These are phyloP conservation scores for Pythium myriotylum DNA, from an alignment of 352 stramenopile species.

Conservation along the genomic window DNA sequence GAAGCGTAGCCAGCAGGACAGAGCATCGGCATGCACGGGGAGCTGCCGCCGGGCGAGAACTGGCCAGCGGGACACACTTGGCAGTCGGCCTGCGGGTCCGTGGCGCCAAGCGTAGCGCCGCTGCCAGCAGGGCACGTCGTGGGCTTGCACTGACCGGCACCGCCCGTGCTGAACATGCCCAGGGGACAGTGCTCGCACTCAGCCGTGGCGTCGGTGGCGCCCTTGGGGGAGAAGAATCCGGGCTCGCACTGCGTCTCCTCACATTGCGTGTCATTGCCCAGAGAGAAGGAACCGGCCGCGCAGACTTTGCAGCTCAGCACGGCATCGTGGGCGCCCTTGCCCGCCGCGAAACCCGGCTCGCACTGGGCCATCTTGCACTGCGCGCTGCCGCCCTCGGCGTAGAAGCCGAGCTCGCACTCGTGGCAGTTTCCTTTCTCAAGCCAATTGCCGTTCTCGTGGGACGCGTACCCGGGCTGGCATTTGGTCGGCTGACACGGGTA, in stretches of 20 bases:
- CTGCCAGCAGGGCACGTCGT: slow-evolving; percentile 40
- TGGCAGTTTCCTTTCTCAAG: slow-evolving; percentile 54
- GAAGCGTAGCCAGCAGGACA: slow-evolving; percentile 37
- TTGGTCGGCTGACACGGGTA: slow-evolving; percentile 42
- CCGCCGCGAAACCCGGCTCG: slow-evolving; percentile 40
- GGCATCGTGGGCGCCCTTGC: slow-evolving; percentile 31
- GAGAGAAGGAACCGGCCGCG: slow-evolving; percentile 37
- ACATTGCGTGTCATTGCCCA: slow-evolving; percentile 41
- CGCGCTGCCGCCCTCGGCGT: slow-evolving; percentile 34
- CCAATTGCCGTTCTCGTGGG: slow-evolving; percentile 31
- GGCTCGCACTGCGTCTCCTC: slow-evolving; percentile 31
- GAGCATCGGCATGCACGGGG: slow-evolving; percentile 35
- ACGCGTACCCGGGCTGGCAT: slow-evolving; percentile 38
- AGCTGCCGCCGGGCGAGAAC: slow-evolving; percentile 39
- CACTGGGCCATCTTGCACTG: slow-evolving; percentile 45
- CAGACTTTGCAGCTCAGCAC: slow-evolving; percentile 38
- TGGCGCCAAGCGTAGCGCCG: slow-evolving; percentile 33
- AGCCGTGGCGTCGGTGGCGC: slow-evolving; percentile 25
- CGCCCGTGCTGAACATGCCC: slow-evolving; percentile 41
- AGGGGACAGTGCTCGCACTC: slow-evolving; percentile 42
- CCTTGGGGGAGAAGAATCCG: slow-evolving; percentile 42
- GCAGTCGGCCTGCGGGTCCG: slow-evolving; percentile 28
- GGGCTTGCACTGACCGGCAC: slow-evolving; percentile 37
- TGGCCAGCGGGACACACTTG: slow-evolving; percentile 34
- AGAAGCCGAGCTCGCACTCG: slow-evolving; percentile 41